Conservation (phyloP, 768 basidiomycete species). For the Heimioporus sp. region DNA sequence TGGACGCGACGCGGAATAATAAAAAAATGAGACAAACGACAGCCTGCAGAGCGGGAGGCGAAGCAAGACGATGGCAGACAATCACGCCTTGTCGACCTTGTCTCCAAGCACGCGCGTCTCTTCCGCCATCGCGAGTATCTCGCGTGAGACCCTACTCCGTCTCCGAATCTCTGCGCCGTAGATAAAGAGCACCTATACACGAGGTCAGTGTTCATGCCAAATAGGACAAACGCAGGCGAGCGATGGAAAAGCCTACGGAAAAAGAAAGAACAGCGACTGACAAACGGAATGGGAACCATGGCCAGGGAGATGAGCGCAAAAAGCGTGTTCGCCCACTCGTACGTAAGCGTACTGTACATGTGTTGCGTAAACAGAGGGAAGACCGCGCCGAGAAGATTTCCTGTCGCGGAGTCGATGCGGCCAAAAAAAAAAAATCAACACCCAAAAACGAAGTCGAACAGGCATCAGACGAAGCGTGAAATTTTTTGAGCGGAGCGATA, state of each 20-base stretch:
- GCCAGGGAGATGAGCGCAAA: constrained; percentile 51
- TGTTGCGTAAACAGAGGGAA: constrained; percentile 64
- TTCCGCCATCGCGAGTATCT: constrained; percentile 16
- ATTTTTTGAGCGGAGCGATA: background rate
- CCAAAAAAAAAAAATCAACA: constrained; percentile 3
- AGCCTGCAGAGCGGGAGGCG: too few relatives aligned
- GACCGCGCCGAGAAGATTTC: constrained; percentile 47
- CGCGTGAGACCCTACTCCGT: constrained; percentile 26
- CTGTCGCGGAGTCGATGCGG: constrained; percentile 23
- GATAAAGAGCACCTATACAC: constrained; percentile 26
- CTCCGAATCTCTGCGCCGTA: constrained; percentile 32
- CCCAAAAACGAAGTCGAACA: constrained; percentile 16
- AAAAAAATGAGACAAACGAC: too few relatives aligned
- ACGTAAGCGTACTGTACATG: constrained; percentile 56
- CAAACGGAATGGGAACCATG: constrained; percentile 62
- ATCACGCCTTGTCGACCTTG: background rate
- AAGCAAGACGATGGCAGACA: too few relatives aligned
- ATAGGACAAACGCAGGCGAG: background rate
- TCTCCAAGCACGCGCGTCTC: background rate
- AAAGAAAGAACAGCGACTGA: constrained; percentile 25
- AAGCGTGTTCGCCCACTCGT: constrained; percentile 60
- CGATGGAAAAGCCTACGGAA: background rate
- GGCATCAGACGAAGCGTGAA: background rate
- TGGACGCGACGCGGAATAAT: too few relatives aligned
- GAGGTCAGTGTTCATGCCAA: background rate